Base-by-base conservation (phyloP, 345 rosid genomes). In the Hirschfeldia incana region DNA sequence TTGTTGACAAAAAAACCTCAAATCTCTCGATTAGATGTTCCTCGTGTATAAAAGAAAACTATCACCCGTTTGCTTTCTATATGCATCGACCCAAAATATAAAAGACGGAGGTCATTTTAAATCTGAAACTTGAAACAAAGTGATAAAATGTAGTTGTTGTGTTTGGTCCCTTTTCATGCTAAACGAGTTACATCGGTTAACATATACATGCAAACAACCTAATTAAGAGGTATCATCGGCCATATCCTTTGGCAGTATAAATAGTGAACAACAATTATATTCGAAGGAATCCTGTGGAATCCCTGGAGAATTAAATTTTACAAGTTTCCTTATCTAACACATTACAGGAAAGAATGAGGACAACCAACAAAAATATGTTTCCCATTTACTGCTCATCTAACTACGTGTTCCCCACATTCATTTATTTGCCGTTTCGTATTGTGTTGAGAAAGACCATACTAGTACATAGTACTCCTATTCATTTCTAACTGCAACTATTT, bases 361-460 rank as follows among this genome's bases (percentile, higher is more conserved):
- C 59, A 49, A 1, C 59, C 70, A 73, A 49, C 65, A 67, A 49
- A 78, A 57, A 73, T 66, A 67, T 67, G 69, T 72, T 79, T 44
- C 42, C 69, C 17, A 74, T 74, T 79, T 74, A 79, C 74, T 73
- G 28, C 82, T 68, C 74, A 79, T 67, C 46, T 46, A 79, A 73
- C 63, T 15, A 46, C 49, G 15, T 73, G 69, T 66, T 79, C 82
- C 82, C 78, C 74, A 79, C 82, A 73, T 73, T 15, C 73, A 30
- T 65, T 59, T 78, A 71, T 57, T n/a, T 42, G 29, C 72, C 58
- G 1, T 59, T 57, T 78, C 73, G 8, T 72, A 16, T 42, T 46
- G 76, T 71, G 49, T 65, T 71, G 59, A 64, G 67, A 58, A 72
- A 66, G 17, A 29, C 67, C 49, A 26, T 39, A 34, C 37, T 63